These are phyloP conservation scores for Leptographium wingfieldii DNA, from an alignment of 2,329 filamentous ascomycete species.

Conservation along the genomic window DNA sequence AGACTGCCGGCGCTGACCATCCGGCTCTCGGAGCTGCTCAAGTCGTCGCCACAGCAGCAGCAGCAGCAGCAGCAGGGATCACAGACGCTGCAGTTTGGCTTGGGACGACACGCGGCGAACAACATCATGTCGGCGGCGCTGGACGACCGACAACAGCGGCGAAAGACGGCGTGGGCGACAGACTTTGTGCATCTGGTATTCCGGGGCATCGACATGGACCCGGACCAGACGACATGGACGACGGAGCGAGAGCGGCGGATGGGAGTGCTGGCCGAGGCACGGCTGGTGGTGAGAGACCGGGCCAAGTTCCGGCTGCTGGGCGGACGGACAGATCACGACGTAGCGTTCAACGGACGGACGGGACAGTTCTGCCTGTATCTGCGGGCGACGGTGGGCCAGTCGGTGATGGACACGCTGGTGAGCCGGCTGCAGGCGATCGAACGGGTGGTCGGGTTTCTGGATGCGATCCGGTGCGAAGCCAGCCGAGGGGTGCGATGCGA, in stretches of 20 bases:
- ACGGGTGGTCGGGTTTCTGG: conserved; percentile 56
- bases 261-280: conserved; percentile 35
- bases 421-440: conserved; percentile 53
- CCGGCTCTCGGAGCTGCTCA: conserved; percentile 32
- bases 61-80: neutral
- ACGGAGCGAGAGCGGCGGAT: conserved; percentile 14
- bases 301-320: conserved; percentile 42
- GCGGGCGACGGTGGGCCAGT: conserved; percentile 42
- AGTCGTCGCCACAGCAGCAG: no score
- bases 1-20: conserved; percentile 36
- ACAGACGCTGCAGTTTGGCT: neutral
- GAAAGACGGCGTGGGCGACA: conserved; percentile 36
- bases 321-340: conserved; percentile 44
- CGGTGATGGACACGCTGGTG: conserved; percentile 46
- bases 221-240: conserved; percentile 13
- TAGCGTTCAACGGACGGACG: conserved; percentile 44
- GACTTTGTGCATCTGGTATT: conserved; percentile 48
- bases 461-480: conserved; percentile 46
- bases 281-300: conserved; percentile 41
- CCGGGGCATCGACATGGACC: conserved; percentile 30
- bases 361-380: conserved; percentile 54
- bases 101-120: neutral
- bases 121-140: neutral
- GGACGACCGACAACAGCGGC: neutral
- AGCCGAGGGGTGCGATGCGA: conserved; percentile 41